Conservation (phyloP, 768 basidiomycete species). For the Exsudoporus frostii region DNA sequence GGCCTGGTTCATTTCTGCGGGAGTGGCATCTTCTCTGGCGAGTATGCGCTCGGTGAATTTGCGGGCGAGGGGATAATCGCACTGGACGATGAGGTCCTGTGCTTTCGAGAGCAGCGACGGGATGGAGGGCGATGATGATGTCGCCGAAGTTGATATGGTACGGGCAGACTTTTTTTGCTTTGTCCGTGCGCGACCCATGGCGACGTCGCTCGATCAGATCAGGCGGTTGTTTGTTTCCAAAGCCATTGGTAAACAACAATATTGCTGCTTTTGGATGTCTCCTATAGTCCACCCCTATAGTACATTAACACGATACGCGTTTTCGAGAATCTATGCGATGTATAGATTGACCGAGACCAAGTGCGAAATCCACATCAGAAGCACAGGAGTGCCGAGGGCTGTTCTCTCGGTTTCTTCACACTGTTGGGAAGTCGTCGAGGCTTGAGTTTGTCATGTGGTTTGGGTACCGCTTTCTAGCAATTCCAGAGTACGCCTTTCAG, state of each 20-base stretch:
- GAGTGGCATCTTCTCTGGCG: slow-evolving; percentile 44
- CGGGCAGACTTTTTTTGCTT: slow-evolving; percentile 35
- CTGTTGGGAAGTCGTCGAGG: not conserved
- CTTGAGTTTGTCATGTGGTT: no score
- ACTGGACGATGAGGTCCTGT: slow-evolving; percentile 77
- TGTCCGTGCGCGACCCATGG: slow-evolving; percentile 55
- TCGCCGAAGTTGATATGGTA: slow-evolving; percentile 10
- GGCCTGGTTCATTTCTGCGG: slow-evolving; percentile 57
- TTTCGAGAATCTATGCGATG: no score
- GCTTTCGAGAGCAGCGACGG: slow-evolving; percentile 69
- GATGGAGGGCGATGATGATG: slow-evolving; percentile 40
- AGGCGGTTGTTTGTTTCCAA: slow-evolving; percentile 20
- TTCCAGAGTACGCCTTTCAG: not conserved
- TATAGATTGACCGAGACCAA: no score
- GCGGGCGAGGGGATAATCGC: slow-evolving; percentile 77
- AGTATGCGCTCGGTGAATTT: slow-evolving; percentile 69
- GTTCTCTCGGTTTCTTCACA: not conserved
- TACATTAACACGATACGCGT: no score
- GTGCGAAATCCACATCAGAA: no score
- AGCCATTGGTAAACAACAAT: slow-evolving; percentile 13
- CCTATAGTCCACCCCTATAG: no score
- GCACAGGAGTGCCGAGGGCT: no score
- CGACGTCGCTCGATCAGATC: not conserved
- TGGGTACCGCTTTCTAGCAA: no score
- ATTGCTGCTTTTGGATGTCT: not conserved